A percentile compares a stretch with the other conserved stretches of the same genome.
Conservation (phyloP, 2,329 filamentous ascomycete species). For the Thielaviopsis populi region DNA sequence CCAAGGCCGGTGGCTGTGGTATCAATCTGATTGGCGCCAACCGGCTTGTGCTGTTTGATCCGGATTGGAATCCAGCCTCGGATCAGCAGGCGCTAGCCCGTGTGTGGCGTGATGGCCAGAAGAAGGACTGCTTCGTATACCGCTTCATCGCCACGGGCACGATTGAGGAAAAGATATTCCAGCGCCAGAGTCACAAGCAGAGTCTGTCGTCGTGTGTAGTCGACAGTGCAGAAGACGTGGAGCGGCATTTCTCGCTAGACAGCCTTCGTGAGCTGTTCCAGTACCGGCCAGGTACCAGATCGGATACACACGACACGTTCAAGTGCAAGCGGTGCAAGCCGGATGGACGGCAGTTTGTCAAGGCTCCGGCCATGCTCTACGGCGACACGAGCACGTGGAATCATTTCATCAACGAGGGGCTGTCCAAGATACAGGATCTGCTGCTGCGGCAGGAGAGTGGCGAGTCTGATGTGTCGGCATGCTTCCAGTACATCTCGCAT, state of each 20-base stretch:
- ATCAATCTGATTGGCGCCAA: conserved; percentile 93
- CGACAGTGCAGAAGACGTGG: conserved; percentile 90
- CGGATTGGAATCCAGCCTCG: conserved; percentile 94
- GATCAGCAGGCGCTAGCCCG: conserved; percentile 94
- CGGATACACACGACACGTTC: conserved; percentile 96
- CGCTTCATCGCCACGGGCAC: conserved; percentile 97
- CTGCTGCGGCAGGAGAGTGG: conserved; percentile 71
- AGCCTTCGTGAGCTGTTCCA: conserved; percentile 87
- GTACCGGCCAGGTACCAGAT: conserved; percentile 68
- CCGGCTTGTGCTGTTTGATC: conserved; percentile 87
- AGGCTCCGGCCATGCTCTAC: conserved; percentile 88
- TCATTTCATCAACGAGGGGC: conserved; percentile 67
- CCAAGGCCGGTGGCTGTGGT: conserved; percentile 91
- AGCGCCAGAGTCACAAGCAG: conserved; percentile 96
- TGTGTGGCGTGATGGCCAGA: conserved; percentile 97
- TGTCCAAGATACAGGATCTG: conserved; percentile 78
- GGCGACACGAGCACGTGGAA: conserved; percentile 99
- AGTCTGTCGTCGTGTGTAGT: conserved; percentile 92
- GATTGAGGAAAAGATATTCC: conserved; percentile 98
- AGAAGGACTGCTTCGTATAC: conserved; percentile 98
- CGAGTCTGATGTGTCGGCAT: conserved; percentile 71
- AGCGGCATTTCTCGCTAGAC: conserved; percentile 88
- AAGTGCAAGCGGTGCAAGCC: conserved; percentile 91
- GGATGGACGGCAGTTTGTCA: conserved; percentile 74
- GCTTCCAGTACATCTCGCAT: conserved; percentile 98